phyloP scores from a whole-genome alignment of 2,329 filamentous ascomycete genomes.

The Macrophomina pseudophaseolina region DNA sequence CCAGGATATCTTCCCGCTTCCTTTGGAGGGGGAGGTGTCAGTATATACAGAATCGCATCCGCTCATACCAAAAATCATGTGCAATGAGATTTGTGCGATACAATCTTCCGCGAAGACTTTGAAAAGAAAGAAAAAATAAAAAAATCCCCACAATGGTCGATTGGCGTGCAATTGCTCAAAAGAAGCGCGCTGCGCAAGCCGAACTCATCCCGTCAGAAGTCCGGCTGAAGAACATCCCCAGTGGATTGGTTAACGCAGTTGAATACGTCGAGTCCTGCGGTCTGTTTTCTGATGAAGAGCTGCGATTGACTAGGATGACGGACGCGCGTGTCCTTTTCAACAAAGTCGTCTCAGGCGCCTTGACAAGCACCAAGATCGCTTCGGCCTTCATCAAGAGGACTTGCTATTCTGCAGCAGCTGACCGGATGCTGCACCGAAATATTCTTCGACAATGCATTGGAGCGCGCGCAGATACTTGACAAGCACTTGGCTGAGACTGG shows the following conservation, averaged over 20 bases:
- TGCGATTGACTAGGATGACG: conserved; percentile 41
- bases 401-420: conserved; percentile 62
- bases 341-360: conserved; percentile 33
- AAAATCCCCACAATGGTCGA: background rate
- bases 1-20: background rate
- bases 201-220: background rate
- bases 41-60: background rate
- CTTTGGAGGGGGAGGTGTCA: background rate
- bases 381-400: conserved; percentile 60
- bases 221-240: background rate
- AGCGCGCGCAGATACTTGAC: conserved; percentile 49
- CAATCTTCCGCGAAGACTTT: background rate
- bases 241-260: background rate
- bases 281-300: conserved; percentile 39
- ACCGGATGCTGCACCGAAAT: conserved; percentile 51
- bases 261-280: conserved; percentile 30
- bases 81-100: background rate
- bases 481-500: conserved; percentile 42
- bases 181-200: conserved; percentile 1
- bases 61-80: background rate
- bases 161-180: conserved; percentile 4
- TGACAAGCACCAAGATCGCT: conserved; percentile 50
- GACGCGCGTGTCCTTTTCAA: conserved; percentile 41
- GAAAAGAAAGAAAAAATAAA: no score
- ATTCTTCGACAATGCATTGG: conserved; percentile 52